Evolutionary conservation across 1,284 basidiomycete genomes (phyloP).

Genomic region (Fomes fomentarius): DNA sequence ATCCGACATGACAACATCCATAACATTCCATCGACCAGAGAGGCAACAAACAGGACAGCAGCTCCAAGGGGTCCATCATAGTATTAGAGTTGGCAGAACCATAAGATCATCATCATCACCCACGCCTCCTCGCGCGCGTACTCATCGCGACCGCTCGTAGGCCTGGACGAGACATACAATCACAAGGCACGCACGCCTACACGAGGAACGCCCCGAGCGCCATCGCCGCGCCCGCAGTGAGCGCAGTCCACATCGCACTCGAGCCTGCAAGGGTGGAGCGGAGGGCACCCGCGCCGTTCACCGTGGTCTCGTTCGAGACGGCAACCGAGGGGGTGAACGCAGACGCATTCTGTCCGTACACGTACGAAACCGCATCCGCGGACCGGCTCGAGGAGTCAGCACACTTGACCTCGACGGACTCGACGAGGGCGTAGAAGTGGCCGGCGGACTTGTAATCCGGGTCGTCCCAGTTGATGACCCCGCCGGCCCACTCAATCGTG

Average conservation of each 20-base stretch:
- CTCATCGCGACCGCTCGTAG: too few species aligned
- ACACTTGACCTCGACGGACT: conserved; percentile 58
- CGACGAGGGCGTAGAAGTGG: conserved; percentile 25
- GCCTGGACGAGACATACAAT: too few species aligned
- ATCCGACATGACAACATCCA: too few species aligned
- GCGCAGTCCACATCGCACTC: conserved; percentile 15
- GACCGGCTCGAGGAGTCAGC: conserved; percentile 47
- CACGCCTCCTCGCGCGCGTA: too few species aligned
- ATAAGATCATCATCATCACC: too few species aligned
- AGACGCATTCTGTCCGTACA: conserved; percentile 59
- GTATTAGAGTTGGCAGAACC: too few species aligned
- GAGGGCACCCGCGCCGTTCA: conserved; percentile 21
- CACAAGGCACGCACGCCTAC: conserved; percentile 1
- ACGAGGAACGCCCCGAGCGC: conserved; percentile 23
- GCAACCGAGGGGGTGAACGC: conserved; percentile 51
- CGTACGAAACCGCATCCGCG: conserved; percentile 61
- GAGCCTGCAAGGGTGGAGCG: conserved; percentile 6
- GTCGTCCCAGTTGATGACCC: conserved; percentile 78
- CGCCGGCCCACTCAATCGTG: conserved; percentile 78
- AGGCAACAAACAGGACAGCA: too few species aligned
- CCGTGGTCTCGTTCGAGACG: conserved; percentile 57
- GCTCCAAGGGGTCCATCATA: too few species aligned
- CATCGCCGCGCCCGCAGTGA: conserved; percentile 14
- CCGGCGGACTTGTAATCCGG: conserved; percentile 71
- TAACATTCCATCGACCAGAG: too few species aligned